Conservation (phyloP, 495 filamentous ascomycete genomes). For the Aspergillus ellipticus region DNA sequence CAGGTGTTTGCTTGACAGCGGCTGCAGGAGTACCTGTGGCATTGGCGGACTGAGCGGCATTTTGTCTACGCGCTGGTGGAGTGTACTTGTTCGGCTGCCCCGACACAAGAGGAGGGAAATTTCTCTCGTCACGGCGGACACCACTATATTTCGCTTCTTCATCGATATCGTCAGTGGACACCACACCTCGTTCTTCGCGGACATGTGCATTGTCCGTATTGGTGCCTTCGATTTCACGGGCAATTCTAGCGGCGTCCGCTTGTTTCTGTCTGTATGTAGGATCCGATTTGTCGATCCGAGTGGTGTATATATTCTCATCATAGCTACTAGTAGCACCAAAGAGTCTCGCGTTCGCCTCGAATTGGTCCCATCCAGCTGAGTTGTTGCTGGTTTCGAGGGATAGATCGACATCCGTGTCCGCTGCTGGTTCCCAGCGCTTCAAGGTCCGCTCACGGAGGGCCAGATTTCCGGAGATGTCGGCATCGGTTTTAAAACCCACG, state of each 20-base stretch:
- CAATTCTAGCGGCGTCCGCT: constrained; percentile 75
- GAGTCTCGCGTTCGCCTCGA: constrained; percentile 79
- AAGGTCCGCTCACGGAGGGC: constrained; percentile 68
- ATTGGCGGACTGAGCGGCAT: constrained; percentile 62
- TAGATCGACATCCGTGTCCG: constrained; percentile 57
- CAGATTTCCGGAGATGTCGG: constrained; percentile 77
- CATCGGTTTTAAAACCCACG: constrained; percentile 76
- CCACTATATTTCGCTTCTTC: constrained; percentile 95
- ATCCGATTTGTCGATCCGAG: constrained; percentile 74
- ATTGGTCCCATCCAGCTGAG: constrained; percentile 80
- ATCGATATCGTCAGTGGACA: constrained; percentile 65
- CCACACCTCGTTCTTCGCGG: constrained; percentile 81
- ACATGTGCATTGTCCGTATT: constrained; percentile 71
- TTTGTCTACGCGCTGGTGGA: constrained; percentile 78
- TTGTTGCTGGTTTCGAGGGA: constrained; percentile 59
- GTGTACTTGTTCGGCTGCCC: constrained; percentile 76
- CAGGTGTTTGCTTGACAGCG: constrained; percentile 20
- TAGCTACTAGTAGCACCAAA: constrained; percentile 87
- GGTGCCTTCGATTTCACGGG: constrained; percentile 80
- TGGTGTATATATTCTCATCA: constrained; percentile 93
- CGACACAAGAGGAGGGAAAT: constrained; percentile 64
- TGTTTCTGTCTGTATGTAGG: constrained; percentile 74
- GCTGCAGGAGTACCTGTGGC: constrained; percentile 70
- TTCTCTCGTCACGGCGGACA: constrained; percentile 67
- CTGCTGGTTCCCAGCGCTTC: constrained; percentile 74